Base-by-base conservation (phyloP, 1,284 basidiomycete genomes). In the Boletus mariae region DNA sequence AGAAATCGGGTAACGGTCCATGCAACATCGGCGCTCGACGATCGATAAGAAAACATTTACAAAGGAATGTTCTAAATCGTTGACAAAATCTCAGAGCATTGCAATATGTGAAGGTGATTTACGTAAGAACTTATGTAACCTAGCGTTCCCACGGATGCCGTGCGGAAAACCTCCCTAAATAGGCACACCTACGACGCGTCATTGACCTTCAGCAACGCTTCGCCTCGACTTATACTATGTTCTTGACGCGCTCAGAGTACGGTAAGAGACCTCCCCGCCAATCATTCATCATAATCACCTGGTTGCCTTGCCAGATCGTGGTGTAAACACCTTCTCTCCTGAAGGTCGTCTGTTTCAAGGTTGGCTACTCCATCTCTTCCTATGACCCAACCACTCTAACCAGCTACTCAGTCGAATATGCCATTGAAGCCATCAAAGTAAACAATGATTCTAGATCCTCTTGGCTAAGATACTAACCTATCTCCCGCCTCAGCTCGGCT, bases 301-400 rank as follows among this genome's bases (percentile, higher is more conserved):
- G n/a, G 56, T 34, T 13, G 37, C 9, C 49, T 23, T 15, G 45
- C 10, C 58, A 94, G 94, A 98, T 76, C 89, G 95, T 65, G 95
- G 95, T 78, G 95, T 98, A 57, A 98, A 97, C 79, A 98, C 96
- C 62, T 98, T 98, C 80, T 98, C 96, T 29, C 97, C 97, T 5
- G 96, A 99, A 74, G 95, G 92, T 48, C 90, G 92, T 71, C 74
- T 94, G 56, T 94, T 94, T 75, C 92, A 94, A 83, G 91, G 92
- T 89, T 59, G 25, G 72, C 59, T 20, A 25, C 9, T 8, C 13
- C 1, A 15, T 44, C 31, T 7, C 10, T 47, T 4, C 29, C 12
- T 17, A n/a, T 11, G 28, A 54, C 59, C 54, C 9, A 26, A 50
- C 46, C 47, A 20, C 35, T 44, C 47, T 54, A 40, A 58, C 45